phyloP scores from a whole-genome alignment of 345 rosid species.

The thale cress (Arabidopsis thaliana) region DNA sequence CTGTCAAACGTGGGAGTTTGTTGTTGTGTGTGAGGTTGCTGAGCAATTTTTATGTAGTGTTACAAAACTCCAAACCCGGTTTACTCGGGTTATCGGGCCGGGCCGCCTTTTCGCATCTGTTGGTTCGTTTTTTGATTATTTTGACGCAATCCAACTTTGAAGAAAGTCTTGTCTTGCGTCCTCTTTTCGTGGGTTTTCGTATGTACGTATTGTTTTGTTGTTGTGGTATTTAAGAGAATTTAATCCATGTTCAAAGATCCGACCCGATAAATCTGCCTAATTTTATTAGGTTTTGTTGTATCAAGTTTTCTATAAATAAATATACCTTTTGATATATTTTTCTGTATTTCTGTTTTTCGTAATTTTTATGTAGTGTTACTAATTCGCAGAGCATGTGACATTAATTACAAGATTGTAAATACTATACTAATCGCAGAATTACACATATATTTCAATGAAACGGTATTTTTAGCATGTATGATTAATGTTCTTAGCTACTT shows the following conservation, averaged over 20 bases:
- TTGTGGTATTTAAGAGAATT: neutral
- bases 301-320: conserved; percentile 22
- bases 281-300: neutral
- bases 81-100: neutral
- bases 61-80: neutral
- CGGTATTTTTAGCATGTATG: neutral
- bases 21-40: neutral
- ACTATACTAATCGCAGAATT: neutral
- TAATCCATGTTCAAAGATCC: conserved; percentile 20
- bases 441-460: neutral
- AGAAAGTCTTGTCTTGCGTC: conserved; percentile 25
- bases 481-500: neutral
- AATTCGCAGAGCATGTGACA: neutral
- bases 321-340: neutral
- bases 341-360: neutral
- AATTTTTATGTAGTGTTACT: neutral
- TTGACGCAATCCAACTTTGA: conserved; percentile 33
- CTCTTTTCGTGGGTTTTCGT: conserved; percentile 3
- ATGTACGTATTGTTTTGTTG: neutral
- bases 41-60: conserved; percentile 10
- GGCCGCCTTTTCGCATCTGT: conserved; percentile 4
- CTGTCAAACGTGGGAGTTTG: conserved; percentile 35
- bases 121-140: neutral
- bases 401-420: neutral
- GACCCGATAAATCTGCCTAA: conserved; percentile 19